Conservation (phyloP, 1,284 basidiomycete species). For the Rugosomyces carneus region DNA sequence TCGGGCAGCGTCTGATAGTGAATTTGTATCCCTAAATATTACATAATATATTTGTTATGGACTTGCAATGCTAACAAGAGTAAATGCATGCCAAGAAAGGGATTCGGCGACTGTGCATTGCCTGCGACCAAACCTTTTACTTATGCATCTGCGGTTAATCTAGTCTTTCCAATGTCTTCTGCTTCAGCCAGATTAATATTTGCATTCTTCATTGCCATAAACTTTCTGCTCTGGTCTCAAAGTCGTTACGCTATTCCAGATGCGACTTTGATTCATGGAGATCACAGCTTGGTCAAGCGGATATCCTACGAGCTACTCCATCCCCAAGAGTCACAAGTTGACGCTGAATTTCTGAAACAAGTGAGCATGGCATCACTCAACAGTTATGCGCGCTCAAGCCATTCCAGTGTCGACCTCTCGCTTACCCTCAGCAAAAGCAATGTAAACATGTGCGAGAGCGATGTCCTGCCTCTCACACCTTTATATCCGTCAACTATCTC, state of each 20-base stretch:
- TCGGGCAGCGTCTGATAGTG: not conserved
- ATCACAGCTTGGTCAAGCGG: conserved; percentile 33
- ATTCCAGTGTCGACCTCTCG: conserved; percentile 54
- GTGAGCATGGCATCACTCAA: conserved; percentile 15
- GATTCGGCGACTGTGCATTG: not conserved
- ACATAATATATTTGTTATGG: not conserved
- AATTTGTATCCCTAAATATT: not conserved
- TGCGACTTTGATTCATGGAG: conserved; percentile 18
- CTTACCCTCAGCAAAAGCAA: conserved; percentile 48
- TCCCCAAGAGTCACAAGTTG: conserved; percentile 16
- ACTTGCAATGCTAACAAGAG: not conserved
- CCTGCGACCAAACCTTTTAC: conserved; percentile 9
- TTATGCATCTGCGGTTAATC: conserved; percentile 9
- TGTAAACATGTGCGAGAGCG: conserved; percentile 52
- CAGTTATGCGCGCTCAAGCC: not conserved
- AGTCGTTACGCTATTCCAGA: conserved; percentile 42
- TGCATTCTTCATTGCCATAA: conserved; percentile 42
- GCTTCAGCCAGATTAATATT: conserved; percentile 43
- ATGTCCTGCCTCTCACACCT: conserved; percentile 53
- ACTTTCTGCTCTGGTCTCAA: conserved; percentile 60
- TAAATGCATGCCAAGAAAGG: not conserved
- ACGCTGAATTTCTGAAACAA: conserved; percentile 21
- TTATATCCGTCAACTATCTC: conserved; percentile 67
- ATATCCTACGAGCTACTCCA: conserved; percentile 31
- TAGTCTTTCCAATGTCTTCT: conserved; percentile 26